These are phyloP conservation scores for Trichoderma erinaceum DNA, from an alignment of 495 filamentous ascomycete species.

Conservation along the genomic window DNA sequence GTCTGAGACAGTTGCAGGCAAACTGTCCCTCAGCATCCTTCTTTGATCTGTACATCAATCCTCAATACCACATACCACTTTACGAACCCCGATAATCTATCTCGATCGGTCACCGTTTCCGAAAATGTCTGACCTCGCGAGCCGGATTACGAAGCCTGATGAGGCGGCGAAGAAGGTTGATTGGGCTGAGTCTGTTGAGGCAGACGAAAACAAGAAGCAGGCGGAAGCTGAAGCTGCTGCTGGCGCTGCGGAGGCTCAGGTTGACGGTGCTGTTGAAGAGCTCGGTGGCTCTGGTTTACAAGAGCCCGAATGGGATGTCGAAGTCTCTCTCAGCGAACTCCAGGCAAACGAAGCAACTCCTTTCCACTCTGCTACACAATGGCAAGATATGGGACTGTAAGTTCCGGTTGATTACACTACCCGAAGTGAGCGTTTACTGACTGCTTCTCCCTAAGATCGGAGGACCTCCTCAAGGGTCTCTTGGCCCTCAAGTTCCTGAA, in stretches of 20 bases:
- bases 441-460: not conserved
- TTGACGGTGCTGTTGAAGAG: slow-evolving; percentile 47
- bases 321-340: slow-evolving; percentile 85
- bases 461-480: slow-evolving; percentile 49
- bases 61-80: not conserved
- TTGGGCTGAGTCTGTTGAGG: slow-evolving; percentile 21
- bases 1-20: slow-evolving; percentile 1
- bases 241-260: slow-evolving; percentile 32
- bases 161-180: slow-evolving; percentile 19
- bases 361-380: slow-evolving; percentile 74
- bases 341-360: slow-evolving; percentile 84
- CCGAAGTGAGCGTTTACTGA: slow-evolving; percentile 12
- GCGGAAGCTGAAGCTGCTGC: slow-evolving; percentile 26
- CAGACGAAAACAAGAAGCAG: slow-evolving; percentile 31
- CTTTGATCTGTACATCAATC: not conserved
- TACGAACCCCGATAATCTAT: slow-evolving; percentile 14
- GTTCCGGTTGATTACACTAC: slow-evolving; percentile 27
- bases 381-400: slow-evolving; percentile 81
- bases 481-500: slow-evolving; percentile 82
- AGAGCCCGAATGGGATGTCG: slow-evolving; percentile 70
- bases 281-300: slow-evolving; percentile 48
- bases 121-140: slow-evolving; percentile 51
- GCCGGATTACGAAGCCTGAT: slow-evolving; percentile 50
- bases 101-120: not conserved
- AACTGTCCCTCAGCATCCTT: not conserved